Evolutionary conservation across 2,329 filamentous ascomycete species (phyloP).

Genomic region (Hymenoscyphus occultus): DNA sequence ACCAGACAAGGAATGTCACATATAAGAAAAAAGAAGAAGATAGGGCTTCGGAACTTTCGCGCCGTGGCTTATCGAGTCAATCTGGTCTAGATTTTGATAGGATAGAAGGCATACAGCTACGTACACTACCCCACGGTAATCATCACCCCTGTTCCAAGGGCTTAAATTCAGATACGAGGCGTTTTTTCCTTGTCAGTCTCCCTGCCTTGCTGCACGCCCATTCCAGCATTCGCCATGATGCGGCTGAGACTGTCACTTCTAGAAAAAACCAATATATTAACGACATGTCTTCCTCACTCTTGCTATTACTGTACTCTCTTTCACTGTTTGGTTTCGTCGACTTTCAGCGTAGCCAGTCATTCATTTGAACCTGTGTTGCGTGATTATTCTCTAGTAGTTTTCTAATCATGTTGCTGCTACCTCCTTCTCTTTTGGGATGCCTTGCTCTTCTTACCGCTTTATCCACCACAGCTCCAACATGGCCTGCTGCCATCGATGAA

Average conservation of each 20-base stretch:
- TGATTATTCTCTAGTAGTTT: conserved; percentile 18
- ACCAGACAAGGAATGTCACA: neutral
- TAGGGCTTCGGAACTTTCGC: neutral
- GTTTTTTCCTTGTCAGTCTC: conserved; percentile 2
- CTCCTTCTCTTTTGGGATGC: conserved; percentile 19
- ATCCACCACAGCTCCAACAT: conserved; percentile 51
- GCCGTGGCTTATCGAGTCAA: neutral
- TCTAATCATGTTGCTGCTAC: conserved; percentile 31
- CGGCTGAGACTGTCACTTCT: conserved; percentile 21
- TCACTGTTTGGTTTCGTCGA: conserved; percentile 10
- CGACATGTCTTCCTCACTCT: conserved; percentile 10
- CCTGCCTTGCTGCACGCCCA: neutral
- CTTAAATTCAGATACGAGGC: conserved; percentile 1
- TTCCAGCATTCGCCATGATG: conserved; percentile 11
- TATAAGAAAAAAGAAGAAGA: neutral
- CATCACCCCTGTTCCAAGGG: neutral
- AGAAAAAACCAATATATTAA: conserved; percentile 10
- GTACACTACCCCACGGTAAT: neutral
- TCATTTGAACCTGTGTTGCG: conserved; percentile 20
- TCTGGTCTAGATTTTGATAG: neutral
- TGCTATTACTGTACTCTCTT: conserved; percentile 1
- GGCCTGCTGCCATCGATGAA: conserved; percentile 58
- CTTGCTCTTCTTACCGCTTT: conserved; percentile 20
- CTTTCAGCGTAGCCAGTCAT: conserved; percentile 26
- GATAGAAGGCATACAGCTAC: neutral